Conservation (phyloP, 148 eudicot species). For the Chenopodium quinoa region DNA sequence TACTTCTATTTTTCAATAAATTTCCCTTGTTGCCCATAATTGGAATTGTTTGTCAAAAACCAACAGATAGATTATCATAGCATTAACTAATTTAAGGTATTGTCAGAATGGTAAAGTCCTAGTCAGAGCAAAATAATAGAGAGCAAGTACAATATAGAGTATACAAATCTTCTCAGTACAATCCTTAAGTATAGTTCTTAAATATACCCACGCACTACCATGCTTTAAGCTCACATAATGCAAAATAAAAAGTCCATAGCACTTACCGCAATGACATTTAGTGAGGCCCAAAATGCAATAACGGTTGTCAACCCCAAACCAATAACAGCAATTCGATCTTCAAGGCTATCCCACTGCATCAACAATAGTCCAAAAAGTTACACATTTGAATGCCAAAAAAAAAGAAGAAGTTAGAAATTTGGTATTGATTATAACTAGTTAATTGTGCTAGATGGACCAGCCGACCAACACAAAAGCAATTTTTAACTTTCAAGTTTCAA, state of each 20-base stretch:
- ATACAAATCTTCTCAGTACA: background rate
- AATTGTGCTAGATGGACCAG: background rate
- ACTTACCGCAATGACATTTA: constrained; percentile 64
- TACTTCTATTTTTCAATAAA: background rate
- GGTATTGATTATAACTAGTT: background rate
- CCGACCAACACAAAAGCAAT: background rate
- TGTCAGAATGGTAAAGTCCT: background rate
- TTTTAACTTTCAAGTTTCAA: background rate
- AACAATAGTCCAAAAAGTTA: constrained; percentile 15
- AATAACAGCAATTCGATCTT: constrained; percentile 78
- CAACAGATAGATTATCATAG: background rate
- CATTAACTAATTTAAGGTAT: background rate
- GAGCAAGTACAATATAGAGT: background rate
- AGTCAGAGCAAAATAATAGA: background rate
- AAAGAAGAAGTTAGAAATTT: background rate
- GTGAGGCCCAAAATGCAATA: constrained; percentile 79
- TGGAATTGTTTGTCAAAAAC: background rate
- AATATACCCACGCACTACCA: background rate
- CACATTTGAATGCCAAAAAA: background rate
- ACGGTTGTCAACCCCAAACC: constrained; percentile 84
- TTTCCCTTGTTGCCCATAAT: background rate
- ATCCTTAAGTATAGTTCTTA: background rate
- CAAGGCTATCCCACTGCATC: constrained; percentile 81
- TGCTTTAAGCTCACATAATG: background rate
- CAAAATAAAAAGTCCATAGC: background rate